Conservation (phyloP, 352 stramenopile species). For the Globisporangium radiosum region DNA sequence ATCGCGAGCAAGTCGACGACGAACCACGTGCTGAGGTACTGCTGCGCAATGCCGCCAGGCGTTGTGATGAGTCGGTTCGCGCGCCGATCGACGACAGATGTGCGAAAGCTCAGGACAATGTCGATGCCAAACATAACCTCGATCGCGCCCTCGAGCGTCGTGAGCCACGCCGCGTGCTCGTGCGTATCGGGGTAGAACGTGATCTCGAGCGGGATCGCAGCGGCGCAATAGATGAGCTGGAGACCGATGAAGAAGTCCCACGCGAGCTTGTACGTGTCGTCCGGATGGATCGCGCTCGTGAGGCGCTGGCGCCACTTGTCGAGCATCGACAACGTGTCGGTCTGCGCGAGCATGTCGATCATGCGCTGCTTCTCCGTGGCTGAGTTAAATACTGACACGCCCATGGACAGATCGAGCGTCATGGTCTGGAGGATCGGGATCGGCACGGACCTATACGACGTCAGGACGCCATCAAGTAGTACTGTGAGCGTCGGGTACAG, state of each 20-base stretch:
- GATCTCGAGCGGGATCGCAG: slow-evolving; percentile 58
- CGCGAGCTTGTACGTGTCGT: slow-evolving; percentile 34
- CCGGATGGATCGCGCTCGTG: slow-evolving; percentile 33
- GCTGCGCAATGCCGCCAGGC: slow-evolving; percentile 18
- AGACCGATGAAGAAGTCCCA: slow-evolving; percentile 46
- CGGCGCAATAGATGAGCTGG: slow-evolving; percentile 44
- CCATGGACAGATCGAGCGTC: slow-evolving; percentile 68
- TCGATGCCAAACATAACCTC: slow-evolving; percentile 46
- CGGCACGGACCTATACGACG: slow-evolving; percentile 57
- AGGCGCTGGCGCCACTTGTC: slow-evolving; percentile 26
- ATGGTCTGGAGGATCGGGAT: slow-evolving; percentile 50
- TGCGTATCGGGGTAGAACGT: slow-evolving; percentile 37
- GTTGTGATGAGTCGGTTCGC: slow-evolving; percentile 24
- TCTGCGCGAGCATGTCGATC: slow-evolving; percentile 43
- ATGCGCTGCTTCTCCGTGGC: slow-evolving; percentile 62
- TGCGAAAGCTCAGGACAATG: slow-evolving; percentile 54
- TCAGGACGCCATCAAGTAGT: slow-evolving; percentile 48
- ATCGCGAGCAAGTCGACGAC: slow-evolving; percentile 61
- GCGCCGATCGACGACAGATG: slow-evolving; percentile 24
- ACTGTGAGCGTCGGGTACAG: slow-evolving; percentile 64
- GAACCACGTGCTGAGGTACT: slow-evolving; percentile 72
- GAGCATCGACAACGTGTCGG: slow-evolving; percentile 17
- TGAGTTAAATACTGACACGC: slow-evolving; percentile 73
- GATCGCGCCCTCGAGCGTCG: slow-evolving; percentile 31
- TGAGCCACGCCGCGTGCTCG: slow-evolving; percentile 13